Evolutionary conservation across 352 stramenopile species (phyloP).

Genomic region (Phytophthora kernoviae): DNA sequence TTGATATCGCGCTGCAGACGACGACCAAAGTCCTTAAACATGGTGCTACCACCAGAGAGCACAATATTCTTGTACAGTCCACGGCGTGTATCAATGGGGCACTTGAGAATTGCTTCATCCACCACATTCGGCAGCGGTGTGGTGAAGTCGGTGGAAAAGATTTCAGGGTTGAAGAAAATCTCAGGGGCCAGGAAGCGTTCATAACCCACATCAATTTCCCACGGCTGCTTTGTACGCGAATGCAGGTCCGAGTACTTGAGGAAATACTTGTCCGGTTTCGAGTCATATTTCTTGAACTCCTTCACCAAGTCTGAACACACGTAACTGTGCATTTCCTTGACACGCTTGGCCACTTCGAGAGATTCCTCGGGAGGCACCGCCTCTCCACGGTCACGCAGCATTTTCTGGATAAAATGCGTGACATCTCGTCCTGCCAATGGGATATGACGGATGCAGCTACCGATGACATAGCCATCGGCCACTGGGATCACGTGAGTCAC

Average conservation of each 20-base stretch:
- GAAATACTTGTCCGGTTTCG: conserved; percentile 93
- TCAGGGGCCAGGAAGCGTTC: conserved; percentile 95
- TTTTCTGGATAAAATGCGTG: conserved; percentile 95
- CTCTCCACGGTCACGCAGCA: conserved; percentile 93
- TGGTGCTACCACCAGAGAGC: conserved; percentile 94
- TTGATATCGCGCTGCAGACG: conserved; percentile 95
- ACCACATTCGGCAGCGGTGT: conserved; percentile 94
- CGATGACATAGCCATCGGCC: conserved; percentile 96
- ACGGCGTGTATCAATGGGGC: conserved; percentile 94
- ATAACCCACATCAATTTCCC: conserved; percentile 91
- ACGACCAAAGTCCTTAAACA: conserved; percentile 97
- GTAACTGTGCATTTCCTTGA: conserved; percentile 97
- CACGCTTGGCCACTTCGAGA: conserved; percentile 89
- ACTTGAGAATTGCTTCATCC: conserved; percentile 95
- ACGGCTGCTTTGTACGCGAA: conserved; percentile 81
- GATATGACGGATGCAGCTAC: conserved; percentile 95
- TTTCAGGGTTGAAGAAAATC: conserved; percentile 98
- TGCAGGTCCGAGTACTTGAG: conserved; percentile 86
- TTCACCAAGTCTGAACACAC: conserved; percentile 95
- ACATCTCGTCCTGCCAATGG: conserved; percentile 94
- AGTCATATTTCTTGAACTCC: conserved; percentile 96
- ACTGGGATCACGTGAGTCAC: conserved; percentile 96
- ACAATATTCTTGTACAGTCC: conserved; percentile 98
- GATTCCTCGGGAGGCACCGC: conserved; percentile 91
- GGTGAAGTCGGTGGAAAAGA: conserved; percentile 94